These are phyloP conservation scores for Fusarium pininemorale DNA, from an alignment of 2,329 filamentous ascomycete species.

Conservation along the genomic window DNA sequence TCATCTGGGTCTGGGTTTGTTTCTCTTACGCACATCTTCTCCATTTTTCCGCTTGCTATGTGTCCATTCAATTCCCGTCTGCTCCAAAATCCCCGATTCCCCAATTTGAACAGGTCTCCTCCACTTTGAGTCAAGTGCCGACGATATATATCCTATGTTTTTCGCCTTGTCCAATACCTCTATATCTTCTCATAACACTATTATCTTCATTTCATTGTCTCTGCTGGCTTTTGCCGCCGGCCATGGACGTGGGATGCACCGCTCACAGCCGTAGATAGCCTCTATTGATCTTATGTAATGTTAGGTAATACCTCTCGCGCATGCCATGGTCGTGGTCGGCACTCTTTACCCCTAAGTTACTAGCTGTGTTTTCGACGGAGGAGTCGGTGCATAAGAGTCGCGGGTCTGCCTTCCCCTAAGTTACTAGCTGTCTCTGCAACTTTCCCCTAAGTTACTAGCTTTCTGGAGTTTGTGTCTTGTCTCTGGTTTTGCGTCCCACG, in stretches of 20 bases:
- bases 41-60: slow-evolving; percentile 1
- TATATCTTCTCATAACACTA: neutral
- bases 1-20: slow-evolving; percentile 33
- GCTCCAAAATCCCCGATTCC: slow-evolving; percentile 27
- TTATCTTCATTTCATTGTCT: neutral
- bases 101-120: slow-evolving; percentile 23
- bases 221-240: slow-evolving; percentile 7
- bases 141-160: slow-evolving; percentile 41
- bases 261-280: slow-evolving; percentile 37
- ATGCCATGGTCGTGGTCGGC: slow-evolving; percentile 26
- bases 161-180: slow-evolving; percentile 34
- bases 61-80: slow-evolving; percentile 14
- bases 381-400: slow-evolving; percentile 37
- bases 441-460: slow-evolving; percentile 39
- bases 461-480: slow-evolving; percentile 8
- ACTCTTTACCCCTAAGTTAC: slow-evolving; percentile 41
- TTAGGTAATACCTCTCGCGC: slow-evolving; percentile 35
- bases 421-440: slow-evolving; percentile 38
- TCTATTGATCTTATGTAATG: slow-evolving; percentile 42
- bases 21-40: slow-evolving; percentile 28
- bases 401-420: slow-evolving; percentile 40
- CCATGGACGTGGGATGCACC: slow-evolving; percentile 39
- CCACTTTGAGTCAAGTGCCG: slow-evolving; percentile 31
- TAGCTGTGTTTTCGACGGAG: slow-evolving; percentile 35
- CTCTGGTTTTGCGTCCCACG: slow-evolving; percentile 1